Base-by-base conservation (phyloP, 2,329 filamentous ascomycete species). In the Tolypocladium ovalisporum region DNA sequence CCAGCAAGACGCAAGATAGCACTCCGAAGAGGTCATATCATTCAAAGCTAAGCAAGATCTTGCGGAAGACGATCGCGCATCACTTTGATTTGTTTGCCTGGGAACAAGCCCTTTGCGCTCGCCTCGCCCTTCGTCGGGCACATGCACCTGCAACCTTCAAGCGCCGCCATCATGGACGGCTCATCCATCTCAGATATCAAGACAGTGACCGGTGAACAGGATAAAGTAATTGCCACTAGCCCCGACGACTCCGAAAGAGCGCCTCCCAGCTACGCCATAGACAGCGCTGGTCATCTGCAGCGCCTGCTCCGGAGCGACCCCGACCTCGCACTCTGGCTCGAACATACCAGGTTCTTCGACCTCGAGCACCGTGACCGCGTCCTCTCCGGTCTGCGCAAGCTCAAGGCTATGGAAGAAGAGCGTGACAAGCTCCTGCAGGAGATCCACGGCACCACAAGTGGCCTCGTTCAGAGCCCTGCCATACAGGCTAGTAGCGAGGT, bases 291-390 rank as follows among this genome's bases (percentile, higher is more conserved):
- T n/a, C 19, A 10, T 13, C 47, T 58, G 29, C 27, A 35, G n/a
- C 39, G 12, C 7, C 56, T 62, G 3, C 34, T 60, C 54, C 7
- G 17, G 42, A 34, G 51, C 10, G 56, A 66, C 32, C 32, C 58
- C 9, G 65, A 67, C 12, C 44, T 68, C 32, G 49, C 39, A n/a
- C 57, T 63, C 17, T 68, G 65, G 66, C 59, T 68, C 17, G 54
- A 64, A n/a, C 56, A 66, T 32, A 67, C 66, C 1, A 54, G 65
- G 22, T 68, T 57, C 56, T 66, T 64, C 52, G 61, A 68, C 49
- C 2, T 42, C 13, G 52, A 54, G 4, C 56, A 64, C 37, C 62
- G 65, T 22, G 56, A 52, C 4, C 59, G 56, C 12, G 55, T 62
- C 1, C 58, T 68, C 35, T 34, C 56, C 4, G 39, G 54, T 3